These are phyloP conservation scores for Mucor irregularis DNA, from an alignment of 371 early-diverging fungal species.

Conservation along the genomic window DNA sequence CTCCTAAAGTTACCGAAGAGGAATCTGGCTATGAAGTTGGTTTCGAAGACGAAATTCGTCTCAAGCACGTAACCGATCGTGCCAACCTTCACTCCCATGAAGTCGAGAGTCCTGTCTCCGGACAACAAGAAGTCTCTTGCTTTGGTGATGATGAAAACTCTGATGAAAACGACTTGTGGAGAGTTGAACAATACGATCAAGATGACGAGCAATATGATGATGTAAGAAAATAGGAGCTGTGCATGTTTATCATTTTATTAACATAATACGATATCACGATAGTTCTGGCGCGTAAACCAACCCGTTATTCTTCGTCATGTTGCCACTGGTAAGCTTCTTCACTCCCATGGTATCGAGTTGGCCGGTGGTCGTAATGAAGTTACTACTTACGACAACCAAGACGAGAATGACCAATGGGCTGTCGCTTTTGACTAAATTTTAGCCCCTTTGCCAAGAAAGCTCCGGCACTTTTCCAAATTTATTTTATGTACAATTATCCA, in stretches of 20 bases:
- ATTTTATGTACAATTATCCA: too few relatives aligned
- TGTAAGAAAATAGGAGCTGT: conserved; percentile 1
- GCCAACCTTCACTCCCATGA: conserved; percentile 64
- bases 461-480: too few relatives aligned
- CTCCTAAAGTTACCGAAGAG: conserved; percentile 36
- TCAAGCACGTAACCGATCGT: conserved; percentile 53
- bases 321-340: conserved; percentile 48
- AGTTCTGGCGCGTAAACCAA: conserved; percentile 54
- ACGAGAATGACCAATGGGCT: conserved; percentile 62
- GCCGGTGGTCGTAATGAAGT: conserved; percentile 50
- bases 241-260: neutral
- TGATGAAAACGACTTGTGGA: conserved; percentile 67
- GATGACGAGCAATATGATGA: conserved; percentile 39
- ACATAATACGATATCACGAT: conserved; percentile 4
- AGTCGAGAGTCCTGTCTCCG: conserved; percentile 47
- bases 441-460: neutral
- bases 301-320: conserved; percentile 54
- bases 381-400: conserved; percentile 45
- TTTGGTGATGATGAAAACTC: conserved; percentile 49
- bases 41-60: conserved; percentile 55
- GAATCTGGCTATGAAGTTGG: conserved; percentile 49
- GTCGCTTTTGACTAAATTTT: conserved; percentile 19
- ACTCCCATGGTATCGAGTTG: conserved; percentile 42
- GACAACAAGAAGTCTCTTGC: conserved; percentile 65
- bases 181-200: conserved; percentile 40